Conservation (phyloP, 306 rosid species). For the Glycine soja region DNA sequence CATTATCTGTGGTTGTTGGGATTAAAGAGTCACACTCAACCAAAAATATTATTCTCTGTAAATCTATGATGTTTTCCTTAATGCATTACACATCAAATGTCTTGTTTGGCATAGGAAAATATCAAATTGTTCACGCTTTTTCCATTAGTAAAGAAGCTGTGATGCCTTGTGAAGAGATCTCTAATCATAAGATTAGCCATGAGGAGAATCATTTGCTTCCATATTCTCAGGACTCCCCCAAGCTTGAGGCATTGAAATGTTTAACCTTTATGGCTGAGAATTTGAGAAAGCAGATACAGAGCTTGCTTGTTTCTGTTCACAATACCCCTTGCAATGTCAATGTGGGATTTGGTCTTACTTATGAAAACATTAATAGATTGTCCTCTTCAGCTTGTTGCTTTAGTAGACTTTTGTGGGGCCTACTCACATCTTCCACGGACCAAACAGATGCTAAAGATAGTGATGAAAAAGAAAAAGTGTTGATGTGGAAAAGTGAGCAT, state of each 20-base stretch:
- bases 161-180: slow-evolving; percentile 54
- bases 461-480: slow-evolving; percentile 49
- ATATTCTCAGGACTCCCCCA: slow-evolving; percentile 47
- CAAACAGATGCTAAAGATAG: slow-evolving; percentile 47
- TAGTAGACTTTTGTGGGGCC: slow-evolving; percentile 78
- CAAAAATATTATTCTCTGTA: slow-evolving; percentile 49
- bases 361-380: slow-evolving; percentile 58
- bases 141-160: slow-evolving; percentile 50
- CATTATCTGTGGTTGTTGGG: slow-evolving; percentile 62
- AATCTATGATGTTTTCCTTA: slow-evolving; percentile 64
- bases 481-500: slow-evolving; percentile 53
- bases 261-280: slow-evolving; percentile 57
- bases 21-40: slow-evolving; percentile 58
- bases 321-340: slow-evolving; percentile 39
- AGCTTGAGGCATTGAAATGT: slow-evolving; percentile 60
- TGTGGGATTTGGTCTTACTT: slow-evolving; percentile 48
- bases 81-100: slow-evolving; percentile 80
- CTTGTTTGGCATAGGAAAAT: slow-evolving; percentile 67
- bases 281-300: slow-evolving; percentile 68
- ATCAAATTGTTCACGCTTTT: slow-evolving; percentile 56
- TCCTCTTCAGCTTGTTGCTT: slow-evolving; percentile 70
- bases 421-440: slow-evolving; percentile 58
- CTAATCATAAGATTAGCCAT: slow-evolving; percentile 44
- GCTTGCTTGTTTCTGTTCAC: slow-evolving; percentile 55
- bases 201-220: slow-evolving; percentile 55